These are phyloP conservation scores for Curvularia lunata DNA, from an alignment of 2,329 filamentous ascomycete genomes.

Conservation along the genomic window DNA sequence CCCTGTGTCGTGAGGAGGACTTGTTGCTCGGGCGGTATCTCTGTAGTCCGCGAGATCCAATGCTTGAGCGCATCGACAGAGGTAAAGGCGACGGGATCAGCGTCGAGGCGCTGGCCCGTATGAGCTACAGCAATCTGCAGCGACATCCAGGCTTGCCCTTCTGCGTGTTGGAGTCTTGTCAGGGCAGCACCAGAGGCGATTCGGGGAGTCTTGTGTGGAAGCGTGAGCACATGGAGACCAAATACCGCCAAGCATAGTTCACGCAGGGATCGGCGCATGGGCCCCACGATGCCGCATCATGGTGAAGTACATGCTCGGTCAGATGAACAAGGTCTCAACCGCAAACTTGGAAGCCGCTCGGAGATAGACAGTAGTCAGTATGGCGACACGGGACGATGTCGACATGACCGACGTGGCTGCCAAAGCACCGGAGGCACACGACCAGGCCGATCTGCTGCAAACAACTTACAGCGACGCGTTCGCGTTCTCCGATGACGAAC, in stretches of 20 bases:
- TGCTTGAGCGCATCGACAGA: conserved; percentile 83
- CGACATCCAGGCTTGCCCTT: conserved; percentile 68
- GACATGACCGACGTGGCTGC: conserved; percentile 30
- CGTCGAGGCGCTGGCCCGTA: conserved; percentile 82
- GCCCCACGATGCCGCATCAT: conserved; percentile 28
- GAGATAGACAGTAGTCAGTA: conserved; percentile 16
- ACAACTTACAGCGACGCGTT: conserved; percentile 57
- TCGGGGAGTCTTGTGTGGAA: conserved; percentile 19
- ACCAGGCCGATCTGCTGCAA: conserved; percentile 49
- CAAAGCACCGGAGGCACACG: conserved; percentile 20
- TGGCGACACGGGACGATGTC: conserved; percentile 31
- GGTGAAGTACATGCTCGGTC: conserved; percentile 23
- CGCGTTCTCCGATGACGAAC: conserved; percentile 70
- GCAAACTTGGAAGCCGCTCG: conserved; percentile 8
- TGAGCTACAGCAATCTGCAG: conserved; percentile 91
- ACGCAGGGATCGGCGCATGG: conserved; percentile 42
- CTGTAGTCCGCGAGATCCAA: conserved; percentile 77
- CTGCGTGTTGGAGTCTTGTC: conserved; percentile 27
- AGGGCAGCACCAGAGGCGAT: conserved; percentile 25
- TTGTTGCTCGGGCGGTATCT: conserved; percentile 77
- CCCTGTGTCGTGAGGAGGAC: conserved; percentile 86
- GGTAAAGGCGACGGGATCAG: conserved; percentile 76
- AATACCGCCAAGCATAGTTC: conserved; percentile 32
- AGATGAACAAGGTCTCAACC: conserved; percentile 28
- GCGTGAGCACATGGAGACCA: conserved; percentile 31